Evolutionary conservation across 305 asterid species (phyloP).

Genomic region (Fraxinus xanthoxyloides): DNA sequence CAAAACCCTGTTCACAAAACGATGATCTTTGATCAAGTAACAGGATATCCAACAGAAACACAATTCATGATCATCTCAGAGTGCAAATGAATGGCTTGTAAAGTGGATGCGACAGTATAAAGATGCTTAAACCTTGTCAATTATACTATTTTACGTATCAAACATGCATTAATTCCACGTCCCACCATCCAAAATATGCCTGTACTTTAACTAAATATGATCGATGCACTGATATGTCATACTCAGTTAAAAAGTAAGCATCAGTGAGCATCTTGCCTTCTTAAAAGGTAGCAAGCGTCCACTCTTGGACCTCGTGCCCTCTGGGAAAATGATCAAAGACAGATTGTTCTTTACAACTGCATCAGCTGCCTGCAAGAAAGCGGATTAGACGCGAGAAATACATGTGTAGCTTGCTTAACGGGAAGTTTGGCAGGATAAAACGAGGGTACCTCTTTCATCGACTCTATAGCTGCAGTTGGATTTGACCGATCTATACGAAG

Average conservation of each 20-base stretch:
- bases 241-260: neutral
- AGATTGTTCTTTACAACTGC: slow-evolving; percentile 36
- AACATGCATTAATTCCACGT: neutral
- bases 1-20: slow-evolving; percentile 37
- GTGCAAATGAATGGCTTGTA: neutral
- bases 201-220: neutral
- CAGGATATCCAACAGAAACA: neutral
- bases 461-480: slow-evolving; percentile 42
- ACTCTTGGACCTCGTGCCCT: slow-evolving; percentile 46
- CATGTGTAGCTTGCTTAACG: neutral
- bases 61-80: neutral
- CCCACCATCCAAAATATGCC: neutral
- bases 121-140: neutral
- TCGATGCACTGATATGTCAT: neutral
- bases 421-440: neutral
- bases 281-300: slow-evolving; percentile 47
- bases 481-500: slow-evolving; percentile 50
- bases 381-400: neutral
- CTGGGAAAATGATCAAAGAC: slow-evolving; percentile 48
- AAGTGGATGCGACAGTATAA: neutral
- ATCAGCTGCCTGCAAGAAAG: slow-evolving; percentile 32
- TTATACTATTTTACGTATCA: neutral
- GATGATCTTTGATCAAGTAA: neutral
- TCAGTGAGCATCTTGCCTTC: slow-evolving; percentile 31
- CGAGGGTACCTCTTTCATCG: slow-evolving; percentile 38